These are phyloP conservation scores for Trametes elegans DNA, from an alignment of 768 basidiomycete genomes.

Conservation along the genomic window DNA sequence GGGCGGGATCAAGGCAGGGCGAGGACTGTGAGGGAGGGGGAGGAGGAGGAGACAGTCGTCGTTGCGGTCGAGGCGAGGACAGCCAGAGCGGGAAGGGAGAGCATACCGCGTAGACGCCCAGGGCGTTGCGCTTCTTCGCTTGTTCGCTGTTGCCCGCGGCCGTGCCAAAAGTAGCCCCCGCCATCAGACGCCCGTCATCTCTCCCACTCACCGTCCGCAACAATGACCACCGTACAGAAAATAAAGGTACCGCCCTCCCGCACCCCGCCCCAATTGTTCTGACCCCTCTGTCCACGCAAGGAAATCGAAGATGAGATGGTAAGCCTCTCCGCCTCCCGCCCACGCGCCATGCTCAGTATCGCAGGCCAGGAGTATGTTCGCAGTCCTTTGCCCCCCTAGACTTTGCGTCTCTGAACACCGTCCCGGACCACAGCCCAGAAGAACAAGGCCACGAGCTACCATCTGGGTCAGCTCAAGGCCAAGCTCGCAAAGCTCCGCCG, in stretches of 20 bases:
- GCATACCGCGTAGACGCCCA: not conserved
- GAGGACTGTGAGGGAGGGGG: conserved; percentile 1
- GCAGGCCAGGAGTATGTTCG: conserved; percentile 74
- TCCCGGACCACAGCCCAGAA: conserved; percentile 69
- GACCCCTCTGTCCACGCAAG: conserved; percentile 34
- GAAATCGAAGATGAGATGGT: conserved; percentile 99
- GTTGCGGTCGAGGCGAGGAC: conserved; percentile 3
- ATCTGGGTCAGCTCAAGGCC: conserved; percentile 95
- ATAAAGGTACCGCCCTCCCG: conserved; percentile 60
- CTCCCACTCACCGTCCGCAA: conserved; percentile 14
- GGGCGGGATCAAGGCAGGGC: not conserved
- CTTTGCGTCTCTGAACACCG: conserved; percentile 15
- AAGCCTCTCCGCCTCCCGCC: conserved; percentile 31
- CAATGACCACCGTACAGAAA: conserved; percentile 90
- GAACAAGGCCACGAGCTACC: conserved; percentile 95
- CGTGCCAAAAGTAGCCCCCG: not conserved
- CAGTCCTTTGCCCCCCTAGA: conserved; percentile 11
- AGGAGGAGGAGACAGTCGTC: not conserved
- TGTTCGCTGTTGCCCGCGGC: not conserved
- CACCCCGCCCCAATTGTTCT: conserved; percentile 2
- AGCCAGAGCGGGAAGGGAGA: conserved; percentile 10
- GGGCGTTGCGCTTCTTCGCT: not conserved
- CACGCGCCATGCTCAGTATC: conserved; percentile 26
- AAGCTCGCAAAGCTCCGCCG: conserved; percentile 96
- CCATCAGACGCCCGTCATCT: conserved; percentile 2